phyloP scores from a whole-genome alignment of 306 rosid genomes.

The Citrullus colocynthis region DNA sequence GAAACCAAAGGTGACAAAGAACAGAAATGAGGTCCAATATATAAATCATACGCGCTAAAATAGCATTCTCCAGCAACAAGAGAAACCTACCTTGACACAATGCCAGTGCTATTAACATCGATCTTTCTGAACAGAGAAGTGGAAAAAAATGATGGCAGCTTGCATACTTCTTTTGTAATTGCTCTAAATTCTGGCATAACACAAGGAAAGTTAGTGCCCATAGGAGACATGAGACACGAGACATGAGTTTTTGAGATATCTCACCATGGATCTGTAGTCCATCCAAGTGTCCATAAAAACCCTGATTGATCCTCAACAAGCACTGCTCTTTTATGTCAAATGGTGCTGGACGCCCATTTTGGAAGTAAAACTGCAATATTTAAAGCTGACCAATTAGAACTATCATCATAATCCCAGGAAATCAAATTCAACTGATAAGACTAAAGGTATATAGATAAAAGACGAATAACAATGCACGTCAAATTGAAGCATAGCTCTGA shows the following conservation, averaged over 20 bases:
- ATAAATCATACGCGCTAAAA: background rate
- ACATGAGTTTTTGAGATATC: conserved; percentile 22
- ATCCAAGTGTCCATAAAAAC: conserved; percentile 55
- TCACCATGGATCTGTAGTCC: conserved; percentile 86
- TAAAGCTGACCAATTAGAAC: conserved; percentile 9
- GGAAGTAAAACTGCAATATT: conserved; percentile 83
- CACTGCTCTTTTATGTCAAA: conserved; percentile 73
- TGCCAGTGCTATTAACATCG: conserved; percentile 55
- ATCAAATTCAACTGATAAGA: conserved; percentile 6
- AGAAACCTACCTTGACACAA: conserved; percentile 63
- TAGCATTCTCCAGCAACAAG: background rate
- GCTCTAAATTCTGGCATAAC: conserved; percentile 63
- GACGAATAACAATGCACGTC: background rate
- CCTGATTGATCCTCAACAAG: conserved; percentile 44
- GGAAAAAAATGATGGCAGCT: conserved; percentile 91
- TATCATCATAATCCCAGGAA: conserved; percentile 6
- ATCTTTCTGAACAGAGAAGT: conserved; percentile 70
- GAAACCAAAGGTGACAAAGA: background rate
- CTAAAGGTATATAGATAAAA: conserved; percentile 12
- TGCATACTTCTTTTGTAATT: conserved; percentile 85
- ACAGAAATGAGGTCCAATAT: background rate
- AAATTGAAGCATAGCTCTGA: background rate
- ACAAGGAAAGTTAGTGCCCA: conserved; percentile 23
- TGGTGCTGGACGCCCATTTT: conserved; percentile 77
- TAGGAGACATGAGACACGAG: conserved; percentile 19